phyloP scores from a whole-genome alignment of 2,329 filamentous ascomycete genomes.

The Exophiala mesophila region DNA sequence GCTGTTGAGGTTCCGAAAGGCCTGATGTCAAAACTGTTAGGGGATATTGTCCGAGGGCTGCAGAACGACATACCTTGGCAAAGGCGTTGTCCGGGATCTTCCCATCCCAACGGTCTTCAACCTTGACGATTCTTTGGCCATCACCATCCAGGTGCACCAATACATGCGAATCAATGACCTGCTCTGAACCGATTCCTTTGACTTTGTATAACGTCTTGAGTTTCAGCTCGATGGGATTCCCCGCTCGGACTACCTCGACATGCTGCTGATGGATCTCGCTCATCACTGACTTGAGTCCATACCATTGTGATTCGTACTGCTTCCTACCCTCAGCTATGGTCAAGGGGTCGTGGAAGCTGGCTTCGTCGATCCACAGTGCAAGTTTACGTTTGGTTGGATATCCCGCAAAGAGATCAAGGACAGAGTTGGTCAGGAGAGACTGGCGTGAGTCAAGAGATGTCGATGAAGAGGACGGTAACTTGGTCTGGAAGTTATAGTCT shows the following conservation, averaged over 20 bases:
- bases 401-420: conserved; percentile 58
- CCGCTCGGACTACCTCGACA: conserved; percentile 50
- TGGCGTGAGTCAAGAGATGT: conserved; percentile 48
- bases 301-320: conserved; percentile 52
- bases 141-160: conserved; percentile 42
- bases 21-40: conserved; percentile 4
- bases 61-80: conserved; percentile 44
- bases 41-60: background rate
- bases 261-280: conserved; percentile 52
- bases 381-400: conserved; percentile 19
- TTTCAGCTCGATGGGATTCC: conserved; percentile 57
- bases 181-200: conserved; percentile 50
- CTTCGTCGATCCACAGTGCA: conserved; percentile 53
- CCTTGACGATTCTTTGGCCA: conserved; percentile 45
- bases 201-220: conserved; percentile 48
- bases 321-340: conserved; percentile 54
- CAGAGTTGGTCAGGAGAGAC: conserved; percentile 52
- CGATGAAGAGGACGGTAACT: conserved; percentile 45
- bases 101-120: conserved; percentile 54
- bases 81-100: conserved; percentile 44
- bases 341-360: conserved; percentile 55
- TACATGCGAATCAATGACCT: conserved; percentile 46
- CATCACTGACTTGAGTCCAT: conserved; percentile 57
- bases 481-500: conserved; percentile 10
- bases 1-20: conserved; percentile 22